Conservation (phyloP, 1,284 basidiomycete species). For the Malassezia nana region DNA sequence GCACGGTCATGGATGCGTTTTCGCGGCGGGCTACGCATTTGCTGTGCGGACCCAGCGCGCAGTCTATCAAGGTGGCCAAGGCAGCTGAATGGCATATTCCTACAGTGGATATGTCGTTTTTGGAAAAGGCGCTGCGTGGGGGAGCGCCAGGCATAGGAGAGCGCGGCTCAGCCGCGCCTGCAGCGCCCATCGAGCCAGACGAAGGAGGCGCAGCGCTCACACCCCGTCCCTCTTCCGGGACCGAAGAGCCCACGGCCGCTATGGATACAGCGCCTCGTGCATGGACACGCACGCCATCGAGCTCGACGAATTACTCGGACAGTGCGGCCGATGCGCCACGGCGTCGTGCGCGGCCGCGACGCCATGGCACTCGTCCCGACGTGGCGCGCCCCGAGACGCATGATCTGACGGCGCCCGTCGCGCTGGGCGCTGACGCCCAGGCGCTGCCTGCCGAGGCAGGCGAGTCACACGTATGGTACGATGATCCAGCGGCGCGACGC, state of each 20-base stretch:
- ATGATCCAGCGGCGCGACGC: slow-evolving; percentile 26
- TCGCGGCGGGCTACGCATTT: slow-evolving; percentile 23
- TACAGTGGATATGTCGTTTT: background rate
- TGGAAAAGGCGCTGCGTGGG: background rate
- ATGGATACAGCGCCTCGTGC: background rate
- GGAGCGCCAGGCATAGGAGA: background rate
- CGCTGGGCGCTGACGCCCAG: too few relatives aligned
- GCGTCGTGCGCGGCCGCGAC: background rate
- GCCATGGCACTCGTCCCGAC: background rate
- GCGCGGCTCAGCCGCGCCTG: background rate
- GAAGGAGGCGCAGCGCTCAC: too few relatives aligned
- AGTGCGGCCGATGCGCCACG: background rate
- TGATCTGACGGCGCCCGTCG: too few relatives aligned
- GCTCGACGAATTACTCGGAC: background rate
- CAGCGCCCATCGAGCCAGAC: too few relatives aligned
- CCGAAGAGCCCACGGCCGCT: too few relatives aligned
- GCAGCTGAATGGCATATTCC: slow-evolving; percentile 14
- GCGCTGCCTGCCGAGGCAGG: background rate
- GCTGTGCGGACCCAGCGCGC: slow-evolving; percentile 16
- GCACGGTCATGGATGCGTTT: slow-evolving; percentile 18
- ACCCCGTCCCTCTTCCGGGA: too few relatives aligned
- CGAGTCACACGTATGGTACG: slow-evolving; percentile 23
- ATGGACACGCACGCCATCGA: background rate
- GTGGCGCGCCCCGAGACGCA: background rate
- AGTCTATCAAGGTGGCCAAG: background rate